Percentiles rank a stretch among this genome's conserved stretches.
Evolutionary conservation across 495 filamentous ascomycete species (phyloP).

Genomic region (Parachaetomium inaequale): DNA sequence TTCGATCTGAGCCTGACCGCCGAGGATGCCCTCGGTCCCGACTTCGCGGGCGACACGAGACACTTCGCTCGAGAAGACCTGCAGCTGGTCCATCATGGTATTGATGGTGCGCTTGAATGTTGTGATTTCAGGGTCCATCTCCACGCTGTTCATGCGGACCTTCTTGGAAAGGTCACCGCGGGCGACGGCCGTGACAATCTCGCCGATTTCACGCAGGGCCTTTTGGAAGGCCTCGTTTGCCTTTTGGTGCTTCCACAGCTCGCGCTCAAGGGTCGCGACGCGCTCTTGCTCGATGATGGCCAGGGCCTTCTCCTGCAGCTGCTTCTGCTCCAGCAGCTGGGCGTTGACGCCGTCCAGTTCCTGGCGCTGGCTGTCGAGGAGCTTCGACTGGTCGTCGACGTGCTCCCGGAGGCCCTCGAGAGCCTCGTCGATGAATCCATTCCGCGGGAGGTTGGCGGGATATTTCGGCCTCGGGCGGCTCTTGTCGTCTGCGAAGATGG

Average conservation of each 20-base stretch:
- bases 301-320: constrained; percentile 59
- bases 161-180: constrained; percentile 97
- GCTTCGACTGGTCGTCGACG: constrained; percentile 73
- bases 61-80: constrained; percentile 95
- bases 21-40: constrained; percentile 95
- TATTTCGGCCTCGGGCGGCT: constrained; percentile 23
- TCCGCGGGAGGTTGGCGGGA: constrained; percentile 28
- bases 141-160: constrained; percentile 89
- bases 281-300: constrained; percentile 52
- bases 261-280: constrained; percentile 68
- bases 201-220: constrained; percentile 92
- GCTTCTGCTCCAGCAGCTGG: constrained; percentile 62
- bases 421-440: constrained; percentile 58
- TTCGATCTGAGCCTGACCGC: constrained; percentile 90
- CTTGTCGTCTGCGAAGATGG: constrained; percentile 50
- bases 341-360: constrained; percentile 67
- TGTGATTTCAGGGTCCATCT: constrained; percentile 99
- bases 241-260: constrained; percentile 93
- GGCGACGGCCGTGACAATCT: constrained; percentile 92
- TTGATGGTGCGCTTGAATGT: constrained; percentile 98
- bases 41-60: constrained; percentile 95
- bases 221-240: constrained; percentile 99
- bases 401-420: constrained; percentile 68
- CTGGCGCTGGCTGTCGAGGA: constrained; percentile 69
- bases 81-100: constrained; percentile 98